Conservation (phyloP, 2,329 filamentous ascomycete genomes). For the Aspergillus latus region DNA sequence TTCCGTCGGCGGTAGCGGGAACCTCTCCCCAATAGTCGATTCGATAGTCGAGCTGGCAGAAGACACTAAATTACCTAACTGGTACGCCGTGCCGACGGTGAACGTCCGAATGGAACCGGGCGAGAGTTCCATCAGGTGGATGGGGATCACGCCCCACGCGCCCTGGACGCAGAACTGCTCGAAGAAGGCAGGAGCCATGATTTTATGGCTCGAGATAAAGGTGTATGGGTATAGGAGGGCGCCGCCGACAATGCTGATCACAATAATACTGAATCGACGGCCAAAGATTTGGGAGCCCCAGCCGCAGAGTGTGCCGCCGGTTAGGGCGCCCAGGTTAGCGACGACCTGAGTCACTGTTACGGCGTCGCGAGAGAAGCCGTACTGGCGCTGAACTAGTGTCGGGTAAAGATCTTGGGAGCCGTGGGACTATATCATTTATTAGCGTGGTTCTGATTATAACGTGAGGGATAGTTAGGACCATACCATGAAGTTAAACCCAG, state of each 20-base stretch:
- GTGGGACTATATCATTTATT: conserved; percentile 54
- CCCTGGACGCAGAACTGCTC: conserved; percentile 78
- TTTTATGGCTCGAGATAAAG: conserved; percentile 44
- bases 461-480: conserved; percentile 8
- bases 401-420: conserved; percentile 68
- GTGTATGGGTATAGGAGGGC: conserved; percentile 82
- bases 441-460: background rate
- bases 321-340: conserved; percentile 69
- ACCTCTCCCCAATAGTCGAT: conserved; percentile 70
- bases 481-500: conserved; percentile 86
- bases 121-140: conserved; percentile 65
- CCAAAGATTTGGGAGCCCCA: conserved; percentile 70
- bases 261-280: conserved; percentile 66
- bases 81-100: conserved; percentile 63
- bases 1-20: conserved; percentile 64
- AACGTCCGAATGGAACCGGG: conserved; percentile 62
- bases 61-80: conserved; percentile 63
- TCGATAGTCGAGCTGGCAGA: conserved; percentile 72
- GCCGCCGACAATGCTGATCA: conserved; percentile 65
- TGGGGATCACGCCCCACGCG: conserved; percentile 73
- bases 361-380: conserved; percentile 54
- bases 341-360: conserved; percentile 72
- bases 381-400: conserved; percentile 60
- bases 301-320: conserved; percentile 66
- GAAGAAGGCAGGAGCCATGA: conserved; percentile 82